Evolutionary conservation across 331 rosid genomes (phyloP).

Genomic region (Cydonia oblonga): DNA sequence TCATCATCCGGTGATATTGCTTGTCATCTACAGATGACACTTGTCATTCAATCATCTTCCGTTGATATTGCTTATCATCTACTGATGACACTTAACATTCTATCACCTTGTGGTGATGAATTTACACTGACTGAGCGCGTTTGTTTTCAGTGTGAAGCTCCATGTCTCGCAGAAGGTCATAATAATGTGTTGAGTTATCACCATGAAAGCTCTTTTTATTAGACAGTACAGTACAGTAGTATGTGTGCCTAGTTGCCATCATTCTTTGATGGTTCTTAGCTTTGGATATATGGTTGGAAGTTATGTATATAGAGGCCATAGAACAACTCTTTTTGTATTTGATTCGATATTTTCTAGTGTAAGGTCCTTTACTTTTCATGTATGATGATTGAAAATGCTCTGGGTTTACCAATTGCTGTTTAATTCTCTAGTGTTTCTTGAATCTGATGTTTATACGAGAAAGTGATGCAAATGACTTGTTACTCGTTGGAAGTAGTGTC

Average conservation of each 20-base stretch:
- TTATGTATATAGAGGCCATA: neutral
- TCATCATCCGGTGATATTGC: neutral
- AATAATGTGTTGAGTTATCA: neutral
- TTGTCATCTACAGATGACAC: constrained; percentile 6
- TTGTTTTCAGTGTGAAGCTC: neutral
- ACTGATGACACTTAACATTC: neutral
- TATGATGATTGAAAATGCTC: neutral
- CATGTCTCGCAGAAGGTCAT: constrained; percentile 3
- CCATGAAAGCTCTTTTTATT: neutral
- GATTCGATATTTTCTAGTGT: neutral
- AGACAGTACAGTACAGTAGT: neutral
- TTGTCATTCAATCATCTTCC: neutral
- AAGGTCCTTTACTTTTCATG: neutral
- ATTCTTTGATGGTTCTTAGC: neutral
- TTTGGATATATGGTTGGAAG: neutral
- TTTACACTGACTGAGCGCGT: neutral
- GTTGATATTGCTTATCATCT: constrained; percentile 3
- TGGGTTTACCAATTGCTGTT: neutral
- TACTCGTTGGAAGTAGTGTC: neutral
- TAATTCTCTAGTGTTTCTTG: neutral
- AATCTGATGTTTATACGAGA: neutral
- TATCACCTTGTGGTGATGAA: neutral
- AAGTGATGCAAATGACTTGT: neutral
- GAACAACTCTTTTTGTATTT: neutral
- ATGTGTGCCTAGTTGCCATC: neutral